A percentile compares a stretch with the other conserved stretches of the same genome.
Conservation (phyloP, 1,139 yeast species). For the Pichia sp. region DNA sequence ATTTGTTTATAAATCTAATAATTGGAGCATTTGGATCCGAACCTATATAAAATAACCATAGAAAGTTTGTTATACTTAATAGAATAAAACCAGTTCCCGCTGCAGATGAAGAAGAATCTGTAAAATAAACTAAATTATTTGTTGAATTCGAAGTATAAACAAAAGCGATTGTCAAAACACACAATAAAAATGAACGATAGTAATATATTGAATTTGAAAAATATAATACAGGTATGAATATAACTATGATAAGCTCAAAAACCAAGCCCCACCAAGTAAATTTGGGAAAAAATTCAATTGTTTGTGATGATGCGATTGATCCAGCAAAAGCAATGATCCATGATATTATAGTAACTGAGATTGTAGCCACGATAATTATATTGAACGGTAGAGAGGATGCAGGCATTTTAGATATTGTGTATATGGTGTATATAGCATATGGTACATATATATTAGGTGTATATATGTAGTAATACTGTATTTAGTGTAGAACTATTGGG, state of each 20-base stretch:
- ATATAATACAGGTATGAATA: conserved; percentile 52
- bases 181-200: conserved; percentile 59
- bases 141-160: conserved; percentile 79
- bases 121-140: conserved; percentile 67
- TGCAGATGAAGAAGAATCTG: conserved; percentile 64
- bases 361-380: conserved; percentile 7
- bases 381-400: conserved; percentile 1
- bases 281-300: conserved; percentile 47
- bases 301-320: conserved; percentile 51
- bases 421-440: background rate
- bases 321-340: conserved; percentile 90
- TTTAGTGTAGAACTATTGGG: no score
- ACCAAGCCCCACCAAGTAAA: conserved; percentile 98
- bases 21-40: conserved; percentile 74
- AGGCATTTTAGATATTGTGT: background rate
- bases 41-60: conserved; percentile 84
- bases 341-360: conserved; percentile 37
- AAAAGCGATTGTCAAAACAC: conserved; percentile 58
- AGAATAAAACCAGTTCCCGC: conserved; percentile 91
- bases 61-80: conserved; percentile 66
- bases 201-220: conserved; percentile 63
- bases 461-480: no score
- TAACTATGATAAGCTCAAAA: conserved; percentile 60
- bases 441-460: background rate
- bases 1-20: conserved; percentile 80